These are phyloP conservation scores for Colletotrichum tabaci DNA, from an alignment of 2,329 filamentous ascomycete species.

Conservation along the genomic window DNA sequence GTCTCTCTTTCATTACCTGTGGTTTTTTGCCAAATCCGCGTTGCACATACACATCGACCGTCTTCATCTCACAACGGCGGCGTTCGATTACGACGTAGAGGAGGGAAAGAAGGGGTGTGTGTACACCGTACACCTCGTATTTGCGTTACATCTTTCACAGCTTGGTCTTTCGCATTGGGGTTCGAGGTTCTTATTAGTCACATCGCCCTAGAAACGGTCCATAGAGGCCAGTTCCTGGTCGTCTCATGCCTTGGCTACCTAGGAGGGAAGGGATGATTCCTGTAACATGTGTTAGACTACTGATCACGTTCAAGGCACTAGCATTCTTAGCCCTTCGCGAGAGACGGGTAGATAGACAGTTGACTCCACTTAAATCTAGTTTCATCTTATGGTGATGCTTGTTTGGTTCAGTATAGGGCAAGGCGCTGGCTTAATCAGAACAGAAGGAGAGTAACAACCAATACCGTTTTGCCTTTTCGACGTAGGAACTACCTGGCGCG, in stretches of 20 bases:
- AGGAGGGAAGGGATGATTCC: constrained; percentile 11
- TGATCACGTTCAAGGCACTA: constrained; percentile 21
- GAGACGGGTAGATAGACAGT: constrained; percentile 23
- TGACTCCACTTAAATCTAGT: constrained; percentile 8
- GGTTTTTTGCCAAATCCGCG: constrained; percentile 12
- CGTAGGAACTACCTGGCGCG: not conserved
- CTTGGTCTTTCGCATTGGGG: constrained; percentile 22
- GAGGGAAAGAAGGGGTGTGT: not conserved
- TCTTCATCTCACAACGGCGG: constrained; percentile 5
- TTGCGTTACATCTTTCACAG: constrained; percentile 27
- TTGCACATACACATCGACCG: constrained; percentile 33
- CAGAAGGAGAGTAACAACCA: not conserved
- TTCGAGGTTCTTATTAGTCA: not conserved
- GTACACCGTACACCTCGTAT: constrained; percentile 26
- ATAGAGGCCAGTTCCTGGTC: constrained; percentile 2
- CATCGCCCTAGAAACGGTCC: constrained; percentile 4
- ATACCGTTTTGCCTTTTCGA: not conserved
- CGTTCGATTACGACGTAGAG: constrained; percentile 24
- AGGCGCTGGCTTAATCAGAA: not conserved
- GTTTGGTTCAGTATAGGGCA: not conserved
- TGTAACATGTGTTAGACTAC: constrained; percentile 22
- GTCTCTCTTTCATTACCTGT: constrained; percentile 28
- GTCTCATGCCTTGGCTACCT: constrained; percentile 25
- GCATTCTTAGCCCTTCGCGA: not conserved
- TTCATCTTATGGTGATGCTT: not conserved